Conservation (phyloP, 2,329 filamentous ascomycete species). For the Exserohilum turcica region DNA sequence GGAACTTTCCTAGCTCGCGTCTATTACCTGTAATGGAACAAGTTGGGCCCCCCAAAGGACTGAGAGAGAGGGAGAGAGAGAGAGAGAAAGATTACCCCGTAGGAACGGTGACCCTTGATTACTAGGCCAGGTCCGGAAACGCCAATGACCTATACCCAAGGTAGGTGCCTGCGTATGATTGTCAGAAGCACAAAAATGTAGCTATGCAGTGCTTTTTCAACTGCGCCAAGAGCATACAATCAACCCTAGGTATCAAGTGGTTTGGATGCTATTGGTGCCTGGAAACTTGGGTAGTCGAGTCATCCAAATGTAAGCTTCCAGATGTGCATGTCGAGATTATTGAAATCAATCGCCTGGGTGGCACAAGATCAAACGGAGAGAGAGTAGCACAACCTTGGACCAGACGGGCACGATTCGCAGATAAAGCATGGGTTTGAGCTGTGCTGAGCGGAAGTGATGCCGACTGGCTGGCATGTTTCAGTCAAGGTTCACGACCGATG, state of each 20-base stretch:
- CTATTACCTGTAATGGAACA: conserved; percentile 10
- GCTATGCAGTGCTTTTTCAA: conserved; percentile 22
- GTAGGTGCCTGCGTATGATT: conserved; percentile 25
- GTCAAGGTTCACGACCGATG: conserved; percentile 31
- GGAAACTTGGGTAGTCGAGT: conserved; percentile 21
- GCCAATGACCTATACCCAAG: conserved; percentile 20
- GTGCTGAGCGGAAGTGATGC: conserved; percentile 16
- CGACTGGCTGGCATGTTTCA: conserved; percentile 28
- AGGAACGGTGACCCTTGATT: conserved; percentile 14
- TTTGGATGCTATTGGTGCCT: conserved; percentile 26
- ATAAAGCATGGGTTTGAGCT: conserved; percentile 26
- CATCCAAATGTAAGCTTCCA: conserved; percentile 27
- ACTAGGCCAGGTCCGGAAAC: conserved; percentile 17
- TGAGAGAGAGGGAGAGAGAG: no score
- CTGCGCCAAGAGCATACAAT: conserved; percentile 28
- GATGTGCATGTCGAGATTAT: conserved; percentile 41
- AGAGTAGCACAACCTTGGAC: conserved; percentile 39
- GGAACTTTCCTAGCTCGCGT: conserved; percentile 5
- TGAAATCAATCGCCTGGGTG: conserved; percentile 36
- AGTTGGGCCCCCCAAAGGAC: conserved; percentile 7
- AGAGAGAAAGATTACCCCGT: neutral
- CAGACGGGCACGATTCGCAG: conserved; percentile 29
- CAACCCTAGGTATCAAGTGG: conserved; percentile 32
- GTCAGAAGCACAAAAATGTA: conserved; percentile 17
- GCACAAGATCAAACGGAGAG: conserved; percentile 35